Evolutionary conservation across 2,329 filamentous ascomycete genomes (phyloP), one percentile per base, ranked within the genome.

Genomic region (Colletotrichum spinosum): DNA sequence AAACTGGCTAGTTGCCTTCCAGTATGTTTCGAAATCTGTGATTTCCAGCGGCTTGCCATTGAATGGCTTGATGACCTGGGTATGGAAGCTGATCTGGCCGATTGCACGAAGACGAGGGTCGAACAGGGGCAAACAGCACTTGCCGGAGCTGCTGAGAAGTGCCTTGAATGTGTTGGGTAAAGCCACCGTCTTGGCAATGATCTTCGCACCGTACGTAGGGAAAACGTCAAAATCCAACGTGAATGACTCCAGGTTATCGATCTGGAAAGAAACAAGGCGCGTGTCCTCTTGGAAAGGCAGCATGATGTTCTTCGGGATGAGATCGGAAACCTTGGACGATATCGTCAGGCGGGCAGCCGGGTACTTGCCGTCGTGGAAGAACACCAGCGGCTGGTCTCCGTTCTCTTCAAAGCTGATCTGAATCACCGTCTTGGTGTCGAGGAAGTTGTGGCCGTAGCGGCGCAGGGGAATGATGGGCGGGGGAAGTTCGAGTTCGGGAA

Each of bases 21-120:
- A 99, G 78, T 99, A 99, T 0, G 96, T 98, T 68, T 97, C 96
- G 72, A 98, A 99, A 74, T 98, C 94, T 1, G 96, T 97, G 67
- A 99, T 97, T 77, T 99, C 96, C 25, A 99, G 83, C 4, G 96
- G 94, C 67, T 94, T 91, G 8, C 96, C 95, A 68, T 90, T 89
- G 80, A 98, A 99, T 0, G 96, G 96, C 74, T 97, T 97, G 76
- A 99, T 97, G 34, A 98, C 93, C 75, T 98, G 94, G 60, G 93
- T 97, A 69, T 92, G 92, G 82, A 99, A 99, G 69, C 89, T 93
- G 70, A 98, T 93, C 73, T 97, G 92, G 6, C 96, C 96, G 72
- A 99, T 97, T 8, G 94, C 92, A 50, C 95, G 89, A 53, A 98
- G 84, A 25, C 96, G 88, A 6, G 95, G 94, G 74, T 99, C 96